phyloP scores from a whole-genome alignment of 176 grass and related monocot genomes.

The Eragrostis nindensis region DNA sequence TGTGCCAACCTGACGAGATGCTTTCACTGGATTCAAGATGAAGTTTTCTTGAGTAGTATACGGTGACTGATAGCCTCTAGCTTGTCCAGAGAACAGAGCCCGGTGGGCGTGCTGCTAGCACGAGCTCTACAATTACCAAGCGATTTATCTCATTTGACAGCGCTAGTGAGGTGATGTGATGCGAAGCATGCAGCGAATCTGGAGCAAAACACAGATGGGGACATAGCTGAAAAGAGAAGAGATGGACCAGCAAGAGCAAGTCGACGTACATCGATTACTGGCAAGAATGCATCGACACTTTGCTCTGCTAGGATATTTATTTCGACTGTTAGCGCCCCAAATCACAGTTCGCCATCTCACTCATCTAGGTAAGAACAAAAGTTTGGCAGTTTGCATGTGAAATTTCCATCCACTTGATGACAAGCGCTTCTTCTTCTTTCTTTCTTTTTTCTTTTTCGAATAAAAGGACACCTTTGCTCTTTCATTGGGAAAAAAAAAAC shows the following conservation, averaged over 20 bases:
- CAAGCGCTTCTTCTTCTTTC: no score
- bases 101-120: neutral
- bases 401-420: slow-evolving; percentile 10
- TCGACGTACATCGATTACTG: no score
- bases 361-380: neutral
- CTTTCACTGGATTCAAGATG: neutral
- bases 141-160: slow-evolving; percentile 6
- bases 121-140: neutral
- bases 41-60: neutral
- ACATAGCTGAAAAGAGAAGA: neutral
- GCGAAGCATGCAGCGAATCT: slow-evolving; percentile 22
- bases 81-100: neutral
- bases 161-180: neutral
- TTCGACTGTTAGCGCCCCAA: neutral
- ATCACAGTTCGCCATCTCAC: neutral
- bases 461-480: no score
- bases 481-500: no score
- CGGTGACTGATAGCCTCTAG: neutral
- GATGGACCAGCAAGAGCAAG: neutral
- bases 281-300: neutral
- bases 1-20: neutral
- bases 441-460: no score
- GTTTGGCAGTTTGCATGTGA: neutral
- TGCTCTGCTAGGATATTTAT: neutral
- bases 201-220: slow-evolving; percentile 2